Percentiles rank a stretch among this genome's conserved stretches.
These are phyloP conservation scores for Dendrobium catenatum DNA, from an alignment of 106 monocot species.

Conservation along the genomic window DNA sequence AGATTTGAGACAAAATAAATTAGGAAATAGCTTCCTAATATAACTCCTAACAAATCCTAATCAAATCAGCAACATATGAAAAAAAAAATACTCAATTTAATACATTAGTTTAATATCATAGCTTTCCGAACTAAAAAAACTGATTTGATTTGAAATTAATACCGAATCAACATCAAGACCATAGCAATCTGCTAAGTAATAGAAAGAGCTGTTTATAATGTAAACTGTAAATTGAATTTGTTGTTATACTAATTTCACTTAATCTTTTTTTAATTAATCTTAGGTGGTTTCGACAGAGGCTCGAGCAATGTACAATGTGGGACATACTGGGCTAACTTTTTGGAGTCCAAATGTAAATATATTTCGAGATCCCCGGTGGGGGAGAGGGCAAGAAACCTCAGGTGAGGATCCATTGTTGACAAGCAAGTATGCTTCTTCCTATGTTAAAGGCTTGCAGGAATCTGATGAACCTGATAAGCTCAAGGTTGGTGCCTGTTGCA, in stretches of 20 bases:
- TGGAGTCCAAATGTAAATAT: conserved; percentile 98
- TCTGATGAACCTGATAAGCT: conserved; percentile 40
- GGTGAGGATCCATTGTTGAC: conserved; percentile 82
- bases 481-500: conserved; percentile 96
- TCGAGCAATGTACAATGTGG: conserved; percentile 93
- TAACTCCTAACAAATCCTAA: too few relatives aligned
- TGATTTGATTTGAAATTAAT: too few relatives aligned
- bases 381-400: conserved; percentile 95
- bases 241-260: not conserved
- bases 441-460: conserved; percentile 70
- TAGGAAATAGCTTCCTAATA: too few relatives aligned
- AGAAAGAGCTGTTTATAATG: not conserved
- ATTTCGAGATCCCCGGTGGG: conserved; percentile 90
- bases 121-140: too few relatives aligned
- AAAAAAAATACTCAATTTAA: conserved; percentile 4
- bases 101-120: too few relatives aligned
- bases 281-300: conserved; percentile 92
- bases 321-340: conserved; percentile 75
- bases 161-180: not conserved
- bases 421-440: conserved; percentile 63
- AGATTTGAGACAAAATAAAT: too few relatives aligned
- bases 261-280: not conserved
- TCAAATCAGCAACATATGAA: not conserved
- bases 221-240: not conserved
- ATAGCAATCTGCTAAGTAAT: not conserved